These are phyloP conservation scores for Globisporangium echinulatum DNA, from an alignment of 352 stramenopile genomes.

Conservation along the genomic window DNA sequence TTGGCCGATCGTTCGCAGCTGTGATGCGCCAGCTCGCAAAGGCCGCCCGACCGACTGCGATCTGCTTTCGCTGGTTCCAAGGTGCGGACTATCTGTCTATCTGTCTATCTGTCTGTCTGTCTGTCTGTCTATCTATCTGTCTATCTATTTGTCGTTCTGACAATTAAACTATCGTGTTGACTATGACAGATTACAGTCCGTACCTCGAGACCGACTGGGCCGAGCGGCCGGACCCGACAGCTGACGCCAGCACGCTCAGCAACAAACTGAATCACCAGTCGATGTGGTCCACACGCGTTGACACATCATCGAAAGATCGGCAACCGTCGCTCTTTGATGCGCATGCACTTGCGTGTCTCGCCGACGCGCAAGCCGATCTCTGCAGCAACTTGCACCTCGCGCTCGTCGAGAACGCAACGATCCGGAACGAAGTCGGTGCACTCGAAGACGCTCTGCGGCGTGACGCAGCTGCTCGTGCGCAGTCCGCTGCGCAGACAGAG, in stretches of 20 bases:
- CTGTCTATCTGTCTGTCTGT: background rate
- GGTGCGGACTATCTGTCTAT: constrained; percentile 15
- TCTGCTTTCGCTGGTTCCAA: constrained; percentile 79
- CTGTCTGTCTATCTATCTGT: no score
- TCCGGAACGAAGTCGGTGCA: constrained; percentile 56
- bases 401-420: constrained; percentile 67
- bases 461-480: no score
- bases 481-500: background rate
- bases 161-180: no score
- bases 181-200: constrained; percentile 50
- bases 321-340: no score
- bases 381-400: constrained; percentile 59
- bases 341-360: constrained; percentile 47
- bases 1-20: constrained; percentile 40
- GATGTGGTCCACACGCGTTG: background rate
- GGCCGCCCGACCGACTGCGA: constrained; percentile 52
- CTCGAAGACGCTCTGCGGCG: constrained; percentile 43
- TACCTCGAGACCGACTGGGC: constrained; percentile 58
- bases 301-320: no score
- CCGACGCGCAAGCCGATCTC: constrained; percentile 53
- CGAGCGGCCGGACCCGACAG: constrained; percentile 20
- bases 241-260: constrained; percentile 7
- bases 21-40: constrained; percentile 49
- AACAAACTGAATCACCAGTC: background rate
- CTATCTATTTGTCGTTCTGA: no score